Evolutionary conservation across 2,329 filamentous ascomycete genomes (phyloP), one percentile per base, ranked within the genome.

Genomic region (Capronia americana): DNA sequence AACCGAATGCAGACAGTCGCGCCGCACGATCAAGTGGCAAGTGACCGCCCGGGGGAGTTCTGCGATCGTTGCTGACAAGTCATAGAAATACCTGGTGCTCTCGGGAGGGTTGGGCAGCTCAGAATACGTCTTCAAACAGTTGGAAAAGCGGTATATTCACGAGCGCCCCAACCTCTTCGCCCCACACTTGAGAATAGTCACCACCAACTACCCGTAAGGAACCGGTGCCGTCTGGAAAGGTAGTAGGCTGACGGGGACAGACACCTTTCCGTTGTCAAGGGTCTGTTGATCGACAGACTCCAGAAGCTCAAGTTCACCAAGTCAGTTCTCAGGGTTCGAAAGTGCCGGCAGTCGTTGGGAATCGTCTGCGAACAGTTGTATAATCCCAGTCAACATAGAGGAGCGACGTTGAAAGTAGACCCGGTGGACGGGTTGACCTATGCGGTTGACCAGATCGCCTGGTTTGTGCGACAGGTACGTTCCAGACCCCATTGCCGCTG

Each of bases 91-190:
- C 34, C 65, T 76, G 2, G 70, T 77, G n/a, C 69, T 77, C 3
- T 78, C 76, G 0, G 76, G 76, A 11, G 76, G 76, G 0, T 73
- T 78, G 32, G 76, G 75, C 0, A 76, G 75, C 61, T 77, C 75
- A 2, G 71, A 73, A 0, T 77, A 78, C 53, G 71, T 78, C 12
- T 65, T 69, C n/a, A 63, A 73, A 24, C 65, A 73, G 8, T 66
- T 78, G 6, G 57, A 73, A 23, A 65, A 74, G 6, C 66, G 69
- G 59, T 77, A 73, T 55, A 48, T 50, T n/a, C 57, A 70, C 60
- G 8, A 63, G 23, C 46, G 50, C 63, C 12, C 69, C 63, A 8
- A 64, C 61, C 58, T 71, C 4, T 74, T 73, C 58, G 66, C 70
- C 1, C 58, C 68, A 11, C 61, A 69, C 1, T 72, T 78, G 67